phyloP scores from a whole-genome alignment of 306 rosid species.

The Dalbergia cochinchinensis region DNA sequence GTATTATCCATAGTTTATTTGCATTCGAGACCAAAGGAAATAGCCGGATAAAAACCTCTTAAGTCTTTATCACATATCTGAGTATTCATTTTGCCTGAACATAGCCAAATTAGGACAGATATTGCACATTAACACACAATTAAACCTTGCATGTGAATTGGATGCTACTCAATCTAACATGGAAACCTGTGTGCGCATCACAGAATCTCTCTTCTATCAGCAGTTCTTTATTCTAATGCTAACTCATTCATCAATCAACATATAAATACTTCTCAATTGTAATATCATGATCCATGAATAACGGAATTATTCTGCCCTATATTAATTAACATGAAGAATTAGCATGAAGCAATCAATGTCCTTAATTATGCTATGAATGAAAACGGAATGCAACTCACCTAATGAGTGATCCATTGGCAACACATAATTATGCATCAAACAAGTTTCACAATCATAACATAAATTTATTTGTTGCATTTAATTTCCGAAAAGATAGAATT shows the following conservation, averaged over 20 bases:
- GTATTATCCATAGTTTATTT: not conserved
- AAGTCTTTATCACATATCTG: not conserved
- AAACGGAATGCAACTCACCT: not conserved
- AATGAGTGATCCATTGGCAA: slow-evolving; percentile 21
- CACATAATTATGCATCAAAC: not conserved
- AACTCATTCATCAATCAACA: slow-evolving; percentile 6
- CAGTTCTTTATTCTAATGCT: not conserved
- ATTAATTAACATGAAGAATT: too few species aligned
- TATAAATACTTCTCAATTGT: not conserved
- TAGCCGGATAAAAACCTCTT: not conserved
- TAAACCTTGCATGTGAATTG: not conserved
- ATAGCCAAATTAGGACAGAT: not conserved
- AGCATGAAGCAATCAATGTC: not conserved
- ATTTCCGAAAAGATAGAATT: not conserved
- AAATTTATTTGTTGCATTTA: not conserved
- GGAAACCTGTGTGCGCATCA: not conserved
- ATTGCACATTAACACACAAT: not conserved
- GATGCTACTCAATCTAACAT: not conserved
- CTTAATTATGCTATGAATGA: not conserved
- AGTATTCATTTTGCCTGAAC: not conserved
- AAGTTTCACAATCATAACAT: not conserved
- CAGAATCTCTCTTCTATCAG: not conserved
- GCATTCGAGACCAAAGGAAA: not conserved
- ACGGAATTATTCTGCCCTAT: too few species aligned
- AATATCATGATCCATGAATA: not conserved